A percentile compares a stretch with the other conserved stretches of the same genome.
These are phyloP conservation scores for Penicillium mononematosum DNA, from an alignment of 495 filamentous ascomycete genomes.

Conservation along the genomic window DNA sequence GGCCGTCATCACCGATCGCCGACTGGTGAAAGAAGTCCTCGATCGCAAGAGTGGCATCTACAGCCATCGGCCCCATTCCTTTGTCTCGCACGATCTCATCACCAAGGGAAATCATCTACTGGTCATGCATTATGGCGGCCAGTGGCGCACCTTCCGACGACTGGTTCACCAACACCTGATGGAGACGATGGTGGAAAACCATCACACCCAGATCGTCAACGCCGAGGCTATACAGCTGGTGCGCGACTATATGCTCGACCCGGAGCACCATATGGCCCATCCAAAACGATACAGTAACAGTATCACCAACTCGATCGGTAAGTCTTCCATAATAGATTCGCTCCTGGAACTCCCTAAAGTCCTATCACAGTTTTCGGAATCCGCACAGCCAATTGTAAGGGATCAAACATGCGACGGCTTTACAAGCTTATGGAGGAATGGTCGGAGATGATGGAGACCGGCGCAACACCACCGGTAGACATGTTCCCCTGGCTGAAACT, in stretches of 20 bases:
- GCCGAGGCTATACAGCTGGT: background rate
- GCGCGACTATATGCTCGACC: background rate
- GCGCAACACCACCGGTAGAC: slow-evolving; percentile 53
- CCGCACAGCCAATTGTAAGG: slow-evolving; percentile 27
- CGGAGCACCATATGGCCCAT: background rate
- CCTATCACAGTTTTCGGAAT: slow-evolving; percentile 33
- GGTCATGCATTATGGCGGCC: background rate
- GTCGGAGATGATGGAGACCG: slow-evolving; percentile 47
- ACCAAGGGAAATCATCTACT: slow-evolving; percentile 12
- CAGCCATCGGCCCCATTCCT: slow-evolving; percentile 44
- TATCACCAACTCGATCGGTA: background rate
- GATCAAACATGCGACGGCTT: slow-evolving; percentile 36
- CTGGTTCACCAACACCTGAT: background rate
- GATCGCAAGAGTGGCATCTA: slow-evolving; percentile 46
- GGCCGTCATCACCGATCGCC: slow-evolving; percentile 30
- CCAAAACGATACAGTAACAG: background rate
- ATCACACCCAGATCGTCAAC: background rate
- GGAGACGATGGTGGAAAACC: background rate
- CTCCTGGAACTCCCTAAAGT: background rate
- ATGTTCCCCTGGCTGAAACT: slow-evolving; percentile 43
- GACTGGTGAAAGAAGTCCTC: slow-evolving; percentile 41
- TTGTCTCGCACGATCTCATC: slow-evolving; percentile 44
- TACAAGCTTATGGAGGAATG: slow-evolving; percentile 50
- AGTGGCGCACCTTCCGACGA: background rate
- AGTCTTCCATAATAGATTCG: slow-evolving; percentile 9